Base-by-base conservation (phyloP, 176 grass and related monocot species). In the Ensete glaucum region DNA sequence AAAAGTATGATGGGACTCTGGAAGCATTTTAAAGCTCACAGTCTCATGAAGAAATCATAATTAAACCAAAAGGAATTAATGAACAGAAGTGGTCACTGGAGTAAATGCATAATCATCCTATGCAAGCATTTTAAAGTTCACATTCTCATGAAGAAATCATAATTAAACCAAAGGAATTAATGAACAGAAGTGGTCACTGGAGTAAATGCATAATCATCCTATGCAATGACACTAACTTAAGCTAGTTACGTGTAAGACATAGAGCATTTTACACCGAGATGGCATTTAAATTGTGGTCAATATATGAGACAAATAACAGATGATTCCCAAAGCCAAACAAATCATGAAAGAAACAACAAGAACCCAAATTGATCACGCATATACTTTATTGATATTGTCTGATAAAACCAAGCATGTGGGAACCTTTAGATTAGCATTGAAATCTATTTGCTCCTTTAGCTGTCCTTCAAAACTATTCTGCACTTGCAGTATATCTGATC, bases 391-490 rank as follows among this genome's bases (percentile, higher is more conserved):
- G 20, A 65, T 65, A 29, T 9, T 7, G 20, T 1, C 2, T 20
- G 67, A 10, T n/a, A 69, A 69, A 14, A 14, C 29, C 11, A 10
- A 71, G 62, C 11, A 59, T 53, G 9, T 66, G 43, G 2, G 43
- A 19, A 94, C 91, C 88, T 99, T 91, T 49, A 95, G 78, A 67
- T 95, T 91, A 11, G 77, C 75, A 8, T 60, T 82, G 19, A 79
- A 59, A 22, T 83, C 56, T 1, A 55, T 83, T 67, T 99, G 86
- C 62, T 99, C 91, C 83, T 99, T 95, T 51, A 77, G 52, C 52
- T 81, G 82, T 0, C 77, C 88, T 76, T 93, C 86, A 50, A 91
- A 94, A 64, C 76, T 85, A 55, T 54, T 82, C 66, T 91, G 90
- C 13, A 79, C 70, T 70, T 95, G 77, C 1, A 88, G 52, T 55